A percentile compares a stretch with the other conserved stretches of the same genome.
phyloP scores from a whole-genome alignment of 2,329 filamentous ascomycete species.

The Lecanoromycetidae sp. region DNA sequence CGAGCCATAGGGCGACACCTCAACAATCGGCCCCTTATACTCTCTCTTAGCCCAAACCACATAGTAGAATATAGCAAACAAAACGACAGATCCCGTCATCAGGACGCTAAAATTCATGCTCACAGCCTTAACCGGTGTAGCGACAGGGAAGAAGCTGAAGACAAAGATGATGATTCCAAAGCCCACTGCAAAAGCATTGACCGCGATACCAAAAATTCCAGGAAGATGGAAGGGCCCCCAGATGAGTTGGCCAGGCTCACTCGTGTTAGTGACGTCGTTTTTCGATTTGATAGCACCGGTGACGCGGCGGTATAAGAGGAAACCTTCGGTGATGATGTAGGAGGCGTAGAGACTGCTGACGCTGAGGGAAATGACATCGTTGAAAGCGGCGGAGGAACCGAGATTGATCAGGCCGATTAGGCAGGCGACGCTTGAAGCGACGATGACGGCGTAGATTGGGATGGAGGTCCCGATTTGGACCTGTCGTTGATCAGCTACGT shows the following conservation, averaged over 20 bases:
- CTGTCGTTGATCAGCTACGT: constrained; percentile 17
- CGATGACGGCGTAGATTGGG: constrained; percentile 29
- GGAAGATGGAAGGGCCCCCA: constrained; percentile 23
- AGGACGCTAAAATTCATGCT: constrained; percentile 39
- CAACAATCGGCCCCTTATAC: constrained; percentile 24
- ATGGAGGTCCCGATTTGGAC: constrained; percentile 24
- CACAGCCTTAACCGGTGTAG: constrained; percentile 26
- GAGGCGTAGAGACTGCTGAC: constrained; percentile 40
- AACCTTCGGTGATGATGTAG: constrained; percentile 38
- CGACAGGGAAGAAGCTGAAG: constrained; percentile 38
- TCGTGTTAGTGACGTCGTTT: background rate
- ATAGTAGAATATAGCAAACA: constrained; percentile 31
- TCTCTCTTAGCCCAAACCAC: constrained; percentile 22
- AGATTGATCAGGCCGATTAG: constrained; percentile 39
- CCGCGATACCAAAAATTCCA: constrained; percentile 29
- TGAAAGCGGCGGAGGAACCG: constrained; percentile 39
- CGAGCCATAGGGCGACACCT: no score
- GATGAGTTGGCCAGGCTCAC: constrained; percentile 21
- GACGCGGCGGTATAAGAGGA: constrained; percentile 33
- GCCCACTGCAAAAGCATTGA: constrained; percentile 37
- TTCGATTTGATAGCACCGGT: constrained; percentile 18
- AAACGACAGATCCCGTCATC: constrained; percentile 30
- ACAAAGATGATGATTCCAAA: constrained; percentile 36
- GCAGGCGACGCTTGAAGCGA: constrained; percentile 25
- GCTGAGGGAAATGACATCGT: constrained; percentile 41